Conservation (phyloP, 2,329 filamentous ascomycete genomes). For the Clarireedia paspali region DNA sequence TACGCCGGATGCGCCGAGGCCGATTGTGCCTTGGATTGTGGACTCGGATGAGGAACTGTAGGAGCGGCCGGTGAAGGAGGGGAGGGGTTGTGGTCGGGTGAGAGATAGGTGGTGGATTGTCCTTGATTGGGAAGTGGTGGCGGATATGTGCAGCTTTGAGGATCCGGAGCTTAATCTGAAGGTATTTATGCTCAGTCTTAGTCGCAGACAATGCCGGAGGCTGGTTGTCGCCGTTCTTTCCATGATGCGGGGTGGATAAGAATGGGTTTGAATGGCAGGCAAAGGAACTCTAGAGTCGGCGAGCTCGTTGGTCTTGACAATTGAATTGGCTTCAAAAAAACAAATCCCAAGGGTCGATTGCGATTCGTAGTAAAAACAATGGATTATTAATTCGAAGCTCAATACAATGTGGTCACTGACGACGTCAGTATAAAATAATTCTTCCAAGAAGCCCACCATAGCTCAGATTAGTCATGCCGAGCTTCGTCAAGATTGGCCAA, state of each 20-base stretch:
- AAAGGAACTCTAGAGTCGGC: too few species aligned
- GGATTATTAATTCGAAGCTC: too few species aligned
- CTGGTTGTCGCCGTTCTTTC: background rate
- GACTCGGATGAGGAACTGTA: constrained; percentile 4
- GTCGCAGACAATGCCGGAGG: constrained; percentile 2
- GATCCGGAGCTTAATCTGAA: background rate
- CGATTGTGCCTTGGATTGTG: background rate
- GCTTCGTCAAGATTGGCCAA: too few species aligned
- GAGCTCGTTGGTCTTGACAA: too few species aligned
- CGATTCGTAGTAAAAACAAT: too few species aligned
- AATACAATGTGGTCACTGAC: too few species aligned
- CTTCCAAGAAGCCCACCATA: too few species aligned
- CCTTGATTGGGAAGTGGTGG: background rate
- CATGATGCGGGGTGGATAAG: constrained; percentile 1
- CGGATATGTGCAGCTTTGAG: background rate
- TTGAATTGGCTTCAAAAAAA: too few species aligned
- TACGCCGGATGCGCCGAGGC: background rate
- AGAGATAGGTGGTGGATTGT: background rate
- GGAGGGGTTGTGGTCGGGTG: background rate
- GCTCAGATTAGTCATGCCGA: too few species aligned
- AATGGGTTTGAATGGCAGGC: too few species aligned
- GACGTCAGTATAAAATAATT: too few species aligned
- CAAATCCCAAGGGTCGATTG: too few species aligned
- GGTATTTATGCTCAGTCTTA: background rate
- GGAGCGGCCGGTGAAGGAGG: background rate